A percentile compares a stretch with the other conserved stretches of the same genome.
Evolutionary conservation across 768 basidiomycete species (phyloP).

Genomic region (Nidularia pulvinata): DNA sequence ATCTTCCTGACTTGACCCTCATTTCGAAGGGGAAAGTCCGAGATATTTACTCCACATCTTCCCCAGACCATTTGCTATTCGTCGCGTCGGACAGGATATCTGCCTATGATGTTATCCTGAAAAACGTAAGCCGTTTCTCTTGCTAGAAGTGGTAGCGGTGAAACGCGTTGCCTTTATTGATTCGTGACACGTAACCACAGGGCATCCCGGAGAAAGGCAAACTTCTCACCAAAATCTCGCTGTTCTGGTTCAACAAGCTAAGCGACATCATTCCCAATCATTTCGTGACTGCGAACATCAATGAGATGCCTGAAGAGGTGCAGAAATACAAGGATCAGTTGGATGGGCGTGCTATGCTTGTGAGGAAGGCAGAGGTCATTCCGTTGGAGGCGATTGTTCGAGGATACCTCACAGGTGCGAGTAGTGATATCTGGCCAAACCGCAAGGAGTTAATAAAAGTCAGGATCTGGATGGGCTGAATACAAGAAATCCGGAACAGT

Average conservation of each 20-base stretch:
- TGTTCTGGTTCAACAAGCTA: constrained; percentile 95
- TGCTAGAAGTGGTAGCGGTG: background rate
- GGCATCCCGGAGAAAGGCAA: constrained; percentile 95
- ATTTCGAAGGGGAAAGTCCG: constrained; percentile 94
- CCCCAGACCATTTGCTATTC: constrained; percentile 78
- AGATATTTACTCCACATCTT: constrained; percentile 85
- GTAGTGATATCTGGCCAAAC: background rate
- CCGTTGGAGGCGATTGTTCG: constrained; percentile 96
- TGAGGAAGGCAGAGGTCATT: constrained; percentile 84
- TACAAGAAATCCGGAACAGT: constrained; percentile 88
- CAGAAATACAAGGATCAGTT: constrained; percentile 75
- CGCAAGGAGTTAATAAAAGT: background rate
- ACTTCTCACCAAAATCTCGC: constrained; percentile 85
- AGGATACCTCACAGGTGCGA: constrained; percentile 91
- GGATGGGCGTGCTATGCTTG: constrained; percentile 88
- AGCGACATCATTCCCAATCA: constrained; percentile 84
- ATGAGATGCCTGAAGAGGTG: constrained; percentile 83
- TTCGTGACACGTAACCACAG: constrained; percentile 34
- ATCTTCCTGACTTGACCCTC: constrained; percentile 63
- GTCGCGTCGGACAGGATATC: constrained; percentile 96
- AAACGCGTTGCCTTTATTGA: constrained; percentile 1
- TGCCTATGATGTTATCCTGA: constrained; percentile 94
- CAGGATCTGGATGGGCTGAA: constrained; percentile 96
- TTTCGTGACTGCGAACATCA: constrained; percentile 74
- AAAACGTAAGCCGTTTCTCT: constrained; percentile 66